These are phyloP conservation scores for Trametes gibbosa DNA, from an alignment of 768 basidiomycete species.

Conservation along the genomic window DNA sequence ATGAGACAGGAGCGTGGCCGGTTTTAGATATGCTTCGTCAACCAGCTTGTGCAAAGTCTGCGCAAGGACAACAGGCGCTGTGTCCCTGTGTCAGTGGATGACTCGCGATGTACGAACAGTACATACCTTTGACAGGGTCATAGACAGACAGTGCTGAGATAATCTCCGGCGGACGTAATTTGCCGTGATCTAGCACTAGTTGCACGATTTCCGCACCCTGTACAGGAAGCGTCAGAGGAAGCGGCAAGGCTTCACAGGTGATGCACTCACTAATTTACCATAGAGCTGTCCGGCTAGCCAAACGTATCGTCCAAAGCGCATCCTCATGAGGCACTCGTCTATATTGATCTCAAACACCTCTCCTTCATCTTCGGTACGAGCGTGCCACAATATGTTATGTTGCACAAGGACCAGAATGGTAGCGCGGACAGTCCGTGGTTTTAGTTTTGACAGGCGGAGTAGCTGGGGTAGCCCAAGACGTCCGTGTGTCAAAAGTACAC, in stretches of 20 bases:
- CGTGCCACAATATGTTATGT: conserved; percentile 90
- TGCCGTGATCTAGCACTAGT: conserved; percentile 80
- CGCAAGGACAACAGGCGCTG: conserved; percentile 45
- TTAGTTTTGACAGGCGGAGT: conserved; percentile 64
- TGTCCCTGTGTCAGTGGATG: conserved; percentile 19
- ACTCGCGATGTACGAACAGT: not conserved
- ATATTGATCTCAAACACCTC: conserved; percentile 81
- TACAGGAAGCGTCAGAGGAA: not conserved
- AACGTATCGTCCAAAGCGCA: conserved; percentile 82
- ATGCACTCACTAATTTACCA: conserved; percentile 60
- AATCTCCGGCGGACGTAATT: conserved; percentile 75
- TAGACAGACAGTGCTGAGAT: conserved; percentile 46
- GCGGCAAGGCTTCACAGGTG: not conserved
- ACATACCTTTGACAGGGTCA: conserved; percentile 39
- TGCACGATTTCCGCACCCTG: conserved; percentile 79
- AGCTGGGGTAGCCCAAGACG: conserved; percentile 71
- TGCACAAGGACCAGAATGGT: conserved; percentile 79
- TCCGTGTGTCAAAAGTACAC: conserved; percentile 75
- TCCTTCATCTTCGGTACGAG: conserved; percentile 64
- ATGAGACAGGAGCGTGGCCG: conserved; percentile 76
- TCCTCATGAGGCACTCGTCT: conserved; percentile 76
- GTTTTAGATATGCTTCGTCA: conserved; percentile 70
- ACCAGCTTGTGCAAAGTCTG: conserved; percentile 71
- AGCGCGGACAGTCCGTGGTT: conserved; percentile 64
- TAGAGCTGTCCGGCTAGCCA: conserved; percentile 69